Base-by-base conservation (phyloP, 306 rosid species). In the Prunus salicina region DNA sequence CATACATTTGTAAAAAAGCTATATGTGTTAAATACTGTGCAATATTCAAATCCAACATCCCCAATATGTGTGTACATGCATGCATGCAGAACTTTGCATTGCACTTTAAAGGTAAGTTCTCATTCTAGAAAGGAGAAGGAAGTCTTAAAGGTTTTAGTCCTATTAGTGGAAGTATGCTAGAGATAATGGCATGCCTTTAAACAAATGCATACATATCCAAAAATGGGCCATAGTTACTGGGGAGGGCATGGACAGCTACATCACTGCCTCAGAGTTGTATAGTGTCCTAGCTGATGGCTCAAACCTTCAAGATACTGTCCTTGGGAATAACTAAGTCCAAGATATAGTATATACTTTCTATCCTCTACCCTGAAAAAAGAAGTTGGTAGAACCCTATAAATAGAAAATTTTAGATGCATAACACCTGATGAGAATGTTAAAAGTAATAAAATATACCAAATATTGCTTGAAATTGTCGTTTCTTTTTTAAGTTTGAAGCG, bases 201-300 rank as follows among this genome's bases (percentile, higher is more conserved):
- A 67, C 55, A 43, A 57, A 57, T 24, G 8, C 24, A 41, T 25
- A 24, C 8, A 22, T 38, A 64, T 73, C 76, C 57, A 73, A 58
- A 1, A 60, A 58, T 9, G 67, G 67, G 43, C 38, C 55, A 56
- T 22, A 12, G 6, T 8, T 30, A 62, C 30, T 27, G 8, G 18
- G 18, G 32, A 28, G 74, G 74, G 74, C 62, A 70, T 30, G 62
- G 46, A 53, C 63, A 53, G 14, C 30, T 32, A 28, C 75, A 32
- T 13, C 43, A n/a, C 34, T 53, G n/a, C 75, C 75, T 71, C 34
- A 50, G 30, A 18, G 1, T 60, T 5, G 3, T 1, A 60, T 50
- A 16, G 57, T 20, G 62, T 20, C 63, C 63, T 3, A 24, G 2
- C 43, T 38, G 43, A 38, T 38, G 2, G 43, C 27, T 20, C 20